Base-by-base conservation (phyloP, 2,329 filamentous ascomycete species). In the Pseudocercospora musae region DNA sequence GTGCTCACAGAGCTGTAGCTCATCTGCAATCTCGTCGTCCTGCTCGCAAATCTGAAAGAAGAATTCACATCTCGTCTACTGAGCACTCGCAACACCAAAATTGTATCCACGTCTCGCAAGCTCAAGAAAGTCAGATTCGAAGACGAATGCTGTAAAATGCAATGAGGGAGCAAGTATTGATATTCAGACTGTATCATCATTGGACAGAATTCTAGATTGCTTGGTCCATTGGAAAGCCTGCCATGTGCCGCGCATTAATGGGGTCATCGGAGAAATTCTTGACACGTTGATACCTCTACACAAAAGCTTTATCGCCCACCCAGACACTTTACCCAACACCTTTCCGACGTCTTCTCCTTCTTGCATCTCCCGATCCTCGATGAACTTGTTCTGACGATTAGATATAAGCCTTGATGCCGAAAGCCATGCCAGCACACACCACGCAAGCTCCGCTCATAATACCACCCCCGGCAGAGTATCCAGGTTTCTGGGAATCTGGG, bases 361-460 rank as follows among this genome's bases (percentile, higher is more conserved):
- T 13, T 50, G 20, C 13, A 50, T 11, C 9, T 50, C 18, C 5
- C 46, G 20, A 7, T 21, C n/a, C 42, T 21, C 42, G 42, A 46
- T 46, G 20, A 46, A 21, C n/a, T 46, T 46, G 20, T 46, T 46
- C 5, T 46, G 46, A 15, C 46, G 46, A 25, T 2, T 15, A n/a
- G 8, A 50, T 21, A 50, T 50, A 50, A 8, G 21, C 13, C 25
- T 57, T 27, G 50, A 55, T 50, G 13, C 59, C 52, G 11, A 33
- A 18, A 13, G 52, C 52, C 52, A 54, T 54, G 7, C 52, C 27
- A 11, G 27, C 52, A 23, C 27, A 54, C 5, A 54, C 49, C 23
- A 52, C 18, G 15, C 49, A 52, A 52, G 49, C 49, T 52, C 49
- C 49, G 23, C 49, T 52, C 49, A 52, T 52, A 27, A 52, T 52